phyloP scores from a whole-genome alignment of 768 basidiomycete species.

The Leccinum imitatum region DNA sequence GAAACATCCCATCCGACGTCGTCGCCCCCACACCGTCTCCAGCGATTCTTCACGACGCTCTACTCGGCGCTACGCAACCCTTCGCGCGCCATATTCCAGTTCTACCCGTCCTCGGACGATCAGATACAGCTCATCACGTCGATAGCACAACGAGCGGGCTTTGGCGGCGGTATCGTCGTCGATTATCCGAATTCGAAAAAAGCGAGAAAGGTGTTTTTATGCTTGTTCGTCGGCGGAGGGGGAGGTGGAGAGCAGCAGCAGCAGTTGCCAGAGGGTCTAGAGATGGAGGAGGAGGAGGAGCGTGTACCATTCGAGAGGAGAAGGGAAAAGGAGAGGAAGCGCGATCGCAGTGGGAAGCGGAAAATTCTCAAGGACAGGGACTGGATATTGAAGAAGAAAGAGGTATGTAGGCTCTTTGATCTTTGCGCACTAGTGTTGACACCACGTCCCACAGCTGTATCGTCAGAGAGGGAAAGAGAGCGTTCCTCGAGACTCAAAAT shows the following conservation, averaged over 20 bases:
- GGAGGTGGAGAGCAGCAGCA: slow-evolving; percentile 56
- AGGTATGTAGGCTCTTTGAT: slow-evolving; percentile 48
- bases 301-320: slow-evolving; percentile 71
- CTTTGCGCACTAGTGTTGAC: slow-evolving; percentile 2
- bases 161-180: slow-evolving; percentile 93
- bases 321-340: slow-evolving; percentile 62
- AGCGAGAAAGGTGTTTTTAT: slow-evolving; percentile 92
- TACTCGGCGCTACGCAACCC: slow-evolving; percentile 85
- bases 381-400: slow-evolving; percentile 97
- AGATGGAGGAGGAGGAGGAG: slow-evolving; percentile 62
- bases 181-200: slow-evolving; percentile 98
- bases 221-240: slow-evolving; percentile 85
- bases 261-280: slow-evolving; percentile 74
- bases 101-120: slow-evolving; percentile 96
- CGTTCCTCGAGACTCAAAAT: slow-evolving; percentile 86
- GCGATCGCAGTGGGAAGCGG: slow-evolving; percentile 63
- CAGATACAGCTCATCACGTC: slow-evolving; percentile 95
- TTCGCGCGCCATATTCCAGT: slow-evolving; percentile 85
- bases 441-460: slow-evolving; percentile 54
- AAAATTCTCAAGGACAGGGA: slow-evolving; percentile 75
- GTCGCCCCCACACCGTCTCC: slow-evolving; percentile 82
- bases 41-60: slow-evolving; percentile 89
- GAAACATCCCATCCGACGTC: slow-evolving; percentile 89
- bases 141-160: slow-evolving; percentile 91
- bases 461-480: slow-evolving; percentile 81